These are phyloP conservation scores for Suillus variegatus DNA, from an alignment of 768 basidiomycete species.

Conservation along the genomic window DNA sequence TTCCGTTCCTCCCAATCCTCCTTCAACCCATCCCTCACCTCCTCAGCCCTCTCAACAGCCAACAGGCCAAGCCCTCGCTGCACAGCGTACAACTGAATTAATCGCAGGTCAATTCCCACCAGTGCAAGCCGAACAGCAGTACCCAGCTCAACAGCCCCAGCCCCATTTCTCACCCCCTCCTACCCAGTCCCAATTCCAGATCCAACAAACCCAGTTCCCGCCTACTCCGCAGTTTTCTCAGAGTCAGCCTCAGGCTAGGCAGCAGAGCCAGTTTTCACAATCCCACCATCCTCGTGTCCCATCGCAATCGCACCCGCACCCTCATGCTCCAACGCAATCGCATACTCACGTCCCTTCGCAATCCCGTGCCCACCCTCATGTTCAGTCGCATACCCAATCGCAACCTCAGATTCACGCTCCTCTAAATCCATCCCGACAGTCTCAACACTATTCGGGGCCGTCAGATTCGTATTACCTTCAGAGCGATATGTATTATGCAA, in stretches of 20 bases:
- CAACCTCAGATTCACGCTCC: not conserved
- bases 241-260: constrained; percentile 16
- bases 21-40: not conserved
- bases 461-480: not conserved
- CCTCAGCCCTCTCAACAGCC: constrained; percentile 12
- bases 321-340: not conserved
- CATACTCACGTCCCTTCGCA: constrained; percentile 8
- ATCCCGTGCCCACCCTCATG: constrained; percentile 2
- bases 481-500: constrained; percentile 12
- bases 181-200: constrained; percentile 2
- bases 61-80: constrained; percentile 12
- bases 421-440: not conserved
- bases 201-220: constrained; percentile 13
- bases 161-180: not conserved
- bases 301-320: not conserved
- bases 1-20: constrained; percentile 2
- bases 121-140: not conserved
- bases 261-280: constrained; percentile 7
- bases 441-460: not conserved
- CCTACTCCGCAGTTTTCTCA: constrained; percentile 27
- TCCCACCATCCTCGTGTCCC: constrained; percentile 5
- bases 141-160: not conserved
- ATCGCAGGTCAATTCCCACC: not conserved
- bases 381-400: not conserved
- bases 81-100: constrained; percentile 19